Evolutionary conservation across 768 basidiomycete genomes (phyloP).

Genomic region (Amanita polypyramis): DNA sequence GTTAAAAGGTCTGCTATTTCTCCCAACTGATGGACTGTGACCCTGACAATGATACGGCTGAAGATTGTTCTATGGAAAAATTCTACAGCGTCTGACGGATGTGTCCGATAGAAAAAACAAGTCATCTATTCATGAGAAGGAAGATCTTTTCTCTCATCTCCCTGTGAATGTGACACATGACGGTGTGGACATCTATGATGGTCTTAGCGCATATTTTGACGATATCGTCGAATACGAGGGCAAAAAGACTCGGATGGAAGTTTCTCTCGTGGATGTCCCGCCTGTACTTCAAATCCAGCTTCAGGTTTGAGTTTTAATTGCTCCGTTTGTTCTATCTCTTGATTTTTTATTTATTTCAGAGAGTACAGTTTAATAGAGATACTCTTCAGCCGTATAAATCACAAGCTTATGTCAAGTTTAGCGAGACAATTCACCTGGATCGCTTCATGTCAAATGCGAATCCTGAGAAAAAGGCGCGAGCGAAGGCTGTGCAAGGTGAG

Average conservation of each 20-base stretch:
- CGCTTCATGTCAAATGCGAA: constrained; percentile 79
- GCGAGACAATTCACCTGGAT: constrained; percentile 81
- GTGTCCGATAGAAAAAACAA: constrained; percentile 24
- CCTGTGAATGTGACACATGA: constrained; percentile 89
- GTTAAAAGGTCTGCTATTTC: constrained; percentile 57
- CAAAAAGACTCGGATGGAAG: constrained; percentile 79
- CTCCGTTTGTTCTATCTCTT: background rate
- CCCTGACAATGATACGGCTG: background rate
- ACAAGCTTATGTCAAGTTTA: constrained; percentile 90
- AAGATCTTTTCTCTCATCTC: constrained; percentile 88
- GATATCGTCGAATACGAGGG: constrained; percentile 84
- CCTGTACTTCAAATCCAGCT: constrained; percentile 92
- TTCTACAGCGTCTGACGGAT: constrained; percentile 43
- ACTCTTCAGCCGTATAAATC: constrained; percentile 91
- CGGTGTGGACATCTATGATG: constrained; percentile 89
- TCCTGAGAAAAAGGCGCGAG: constrained; percentile 56
- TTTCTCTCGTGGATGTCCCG: constrained; percentile 77
- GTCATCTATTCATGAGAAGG: constrained; percentile 67
- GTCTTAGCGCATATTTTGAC: constrained; percentile 84
- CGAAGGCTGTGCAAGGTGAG: constrained; percentile 59
- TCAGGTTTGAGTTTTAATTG: constrained; percentile 44
- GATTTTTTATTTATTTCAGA: constrained; percentile 33
- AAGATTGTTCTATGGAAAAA: constrained; percentile 80
- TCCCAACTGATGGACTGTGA: background rate
- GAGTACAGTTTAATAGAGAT: constrained; percentile 91